Percentiles rank a stretch among this genome's conserved stretches.
Evolutionary conservation across 108 stramenopile genomes (phyloP).

Genomic region (Nannochloropsis salina): DNA sequence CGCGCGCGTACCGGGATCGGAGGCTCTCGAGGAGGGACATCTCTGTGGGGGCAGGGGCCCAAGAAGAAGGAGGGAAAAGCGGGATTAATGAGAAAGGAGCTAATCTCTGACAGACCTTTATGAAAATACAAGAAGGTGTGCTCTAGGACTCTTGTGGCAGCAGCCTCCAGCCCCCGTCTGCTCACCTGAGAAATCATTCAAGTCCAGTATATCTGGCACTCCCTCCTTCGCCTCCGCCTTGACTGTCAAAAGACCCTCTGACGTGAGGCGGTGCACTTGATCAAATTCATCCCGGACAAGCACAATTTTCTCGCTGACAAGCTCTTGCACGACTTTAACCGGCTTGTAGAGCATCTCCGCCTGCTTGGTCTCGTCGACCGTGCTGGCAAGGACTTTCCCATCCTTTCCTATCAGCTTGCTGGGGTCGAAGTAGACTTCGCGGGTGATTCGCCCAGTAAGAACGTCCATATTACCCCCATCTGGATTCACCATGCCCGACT

Average conservation of each 20-base stretch:
- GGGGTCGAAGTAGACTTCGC: slow-evolving; percentile 19
- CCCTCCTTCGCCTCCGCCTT: slow-evolving; percentile 36
- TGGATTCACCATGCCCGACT: neutral
- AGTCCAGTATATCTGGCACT: slow-evolving; percentile 38
- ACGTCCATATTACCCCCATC: neutral
- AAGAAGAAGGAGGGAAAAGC: neutral
- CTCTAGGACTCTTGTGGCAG: neutral
- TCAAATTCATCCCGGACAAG: neutral
- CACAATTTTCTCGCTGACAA: neutral
- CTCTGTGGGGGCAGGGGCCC: neutral
- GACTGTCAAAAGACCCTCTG: neutral
- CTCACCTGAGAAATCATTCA: slow-evolving; percentile 34
- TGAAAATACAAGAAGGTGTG: neutral
- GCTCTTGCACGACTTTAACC: neutral
- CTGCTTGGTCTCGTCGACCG: neutral
- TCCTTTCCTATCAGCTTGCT: slow-evolving; percentile 8
- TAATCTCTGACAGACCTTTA: neutral
- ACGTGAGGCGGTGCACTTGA: neutral
- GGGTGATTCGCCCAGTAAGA: neutral
- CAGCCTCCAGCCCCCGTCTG: neutral
- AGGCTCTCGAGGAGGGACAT: slow-evolving; percentile 46
- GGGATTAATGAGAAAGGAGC: neutral
- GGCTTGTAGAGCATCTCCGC: slow-evolving; percentile 10
- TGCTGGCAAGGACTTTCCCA: neutral
- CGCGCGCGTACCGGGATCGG: slow-evolving; percentile 33